Conservation (phyloP, 208 protist genomes). For the Herpetomonas samuelpessoai region DNA sequence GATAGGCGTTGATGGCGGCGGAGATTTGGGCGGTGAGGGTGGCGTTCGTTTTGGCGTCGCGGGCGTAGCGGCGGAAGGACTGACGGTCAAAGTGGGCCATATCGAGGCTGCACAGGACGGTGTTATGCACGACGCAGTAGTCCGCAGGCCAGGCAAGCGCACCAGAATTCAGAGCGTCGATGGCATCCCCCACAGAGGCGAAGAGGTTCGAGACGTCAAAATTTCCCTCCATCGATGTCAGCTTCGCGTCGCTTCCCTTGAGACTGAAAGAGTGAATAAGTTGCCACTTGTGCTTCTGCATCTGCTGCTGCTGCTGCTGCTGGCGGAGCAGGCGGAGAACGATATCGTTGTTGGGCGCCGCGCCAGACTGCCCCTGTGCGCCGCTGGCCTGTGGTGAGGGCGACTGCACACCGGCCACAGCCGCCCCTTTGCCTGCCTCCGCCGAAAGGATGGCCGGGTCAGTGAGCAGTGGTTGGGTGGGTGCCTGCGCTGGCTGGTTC, state of each 20-base stretch:
- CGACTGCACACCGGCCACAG: conserved; percentile 4
- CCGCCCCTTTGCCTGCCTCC: conserved; percentile 37
- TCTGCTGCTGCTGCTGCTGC: conserved; percentile 42
- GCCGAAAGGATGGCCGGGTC: conserved; percentile 81
- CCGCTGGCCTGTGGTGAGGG: conserved; percentile 12
- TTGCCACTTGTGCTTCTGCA: conserved; percentile 41
- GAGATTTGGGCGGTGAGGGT: conserved; percentile 29
- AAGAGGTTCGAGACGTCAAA: conserved; percentile 75
- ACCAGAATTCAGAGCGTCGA: conserved; percentile 69
- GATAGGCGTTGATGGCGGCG: conserved; percentile 17
- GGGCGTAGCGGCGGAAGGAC: conserved; percentile 70
- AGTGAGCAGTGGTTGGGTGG: conserved; percentile 32
- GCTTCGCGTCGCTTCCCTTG: conserved; percentile 73
- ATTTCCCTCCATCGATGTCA: conserved; percentile 38
- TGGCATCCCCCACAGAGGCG: conserved; percentile 37
- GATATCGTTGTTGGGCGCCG: conserved; percentile 9
- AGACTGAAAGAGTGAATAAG: conserved; percentile 44
- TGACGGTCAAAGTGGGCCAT: conserved; percentile 59
- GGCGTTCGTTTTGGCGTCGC: conserved; percentile 62
- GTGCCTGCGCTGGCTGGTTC: conserved; percentile 10
- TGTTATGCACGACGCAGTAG: conserved; percentile 74
- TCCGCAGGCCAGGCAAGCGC: conserved; percentile 75
- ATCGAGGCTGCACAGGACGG: conserved; percentile 61
- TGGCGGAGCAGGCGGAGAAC: conserved; percentile 29
- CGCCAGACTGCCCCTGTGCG: neutral